phyloP scores from a whole-genome alignment of 1,284 basidiomycete genomes.

The Pyrrhoderma noxium region DNA sequence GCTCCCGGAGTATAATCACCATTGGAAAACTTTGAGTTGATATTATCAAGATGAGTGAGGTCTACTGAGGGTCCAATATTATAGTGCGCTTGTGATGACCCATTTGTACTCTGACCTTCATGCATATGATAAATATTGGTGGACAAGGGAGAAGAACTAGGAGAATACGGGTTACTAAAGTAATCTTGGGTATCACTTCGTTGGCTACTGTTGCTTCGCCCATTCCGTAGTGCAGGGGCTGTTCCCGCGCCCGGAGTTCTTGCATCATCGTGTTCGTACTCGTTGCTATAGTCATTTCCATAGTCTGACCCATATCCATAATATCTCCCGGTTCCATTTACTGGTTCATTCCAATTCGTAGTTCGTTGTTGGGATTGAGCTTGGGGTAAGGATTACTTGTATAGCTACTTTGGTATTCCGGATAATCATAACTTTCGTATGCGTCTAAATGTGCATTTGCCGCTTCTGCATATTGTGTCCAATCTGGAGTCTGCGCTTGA shows the following conservation, averaged over 20 bases:
- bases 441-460: constrained; percentile 10
- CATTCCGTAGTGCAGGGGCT: too few relatives aligned
- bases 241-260: too few relatives aligned
- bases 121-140: background rate
- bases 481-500: background rate
- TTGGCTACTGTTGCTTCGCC: background rate
- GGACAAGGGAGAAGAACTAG: background rate
- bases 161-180: constrained; percentile 9
- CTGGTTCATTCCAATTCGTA: too few relatives aligned
- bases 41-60: too few relatives aligned
- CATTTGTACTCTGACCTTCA: background rate
- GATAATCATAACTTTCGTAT: background rate
- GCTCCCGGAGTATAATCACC: background rate
- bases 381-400: too few relatives aligned
- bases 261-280: background rate
- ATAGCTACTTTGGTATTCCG: background rate
- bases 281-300: constrained; percentile 3
- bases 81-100: background rate
- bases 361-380: too few relatives aligned
- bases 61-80: background rate
- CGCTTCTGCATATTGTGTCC: constrained; percentile 10
- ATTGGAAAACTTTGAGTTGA: background rate
- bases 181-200: constrained; percentile 2
- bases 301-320: background rate
- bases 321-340: background rate